Evolutionary conservation across 169 alveolate species (phyloP).

Genomic region (Theileria luwenshuni): DNA sequence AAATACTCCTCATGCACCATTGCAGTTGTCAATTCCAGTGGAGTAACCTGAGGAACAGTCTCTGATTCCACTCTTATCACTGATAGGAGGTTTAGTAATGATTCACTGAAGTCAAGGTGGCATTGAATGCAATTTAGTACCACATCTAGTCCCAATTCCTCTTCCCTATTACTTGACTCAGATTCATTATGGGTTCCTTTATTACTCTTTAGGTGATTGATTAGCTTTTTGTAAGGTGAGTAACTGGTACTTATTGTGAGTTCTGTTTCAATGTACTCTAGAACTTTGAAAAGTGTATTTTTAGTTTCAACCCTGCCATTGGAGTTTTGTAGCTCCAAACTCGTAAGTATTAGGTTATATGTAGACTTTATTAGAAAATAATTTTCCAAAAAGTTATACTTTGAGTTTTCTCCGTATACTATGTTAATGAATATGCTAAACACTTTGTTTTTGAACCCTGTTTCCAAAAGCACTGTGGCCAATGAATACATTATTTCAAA

Average conservation of each 20-base stretch:
- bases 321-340: not conserved
- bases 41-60: constrained; percentile 2
- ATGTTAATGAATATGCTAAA: constrained; percentile 21
- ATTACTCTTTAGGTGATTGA: no score
- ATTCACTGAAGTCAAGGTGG: constrained; percentile 46
- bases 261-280: not conserved
- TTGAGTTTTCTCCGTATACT: constrained; percentile 13
- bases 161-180: not conserved
- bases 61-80: not conserved
- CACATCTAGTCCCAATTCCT: not conserved
- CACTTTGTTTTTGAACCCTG: constrained; percentile 19
- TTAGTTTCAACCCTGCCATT: not conserved
- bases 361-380: constrained; percentile 48
- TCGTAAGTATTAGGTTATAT: not conserved
- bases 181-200: no score
- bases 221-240: not conserved
- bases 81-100: constrained; percentile 40
- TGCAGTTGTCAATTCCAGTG: constrained; percentile 27
- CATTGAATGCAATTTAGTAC: constrained; percentile 5
- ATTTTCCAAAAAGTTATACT: constrained; percentile 45
- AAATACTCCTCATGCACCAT: constrained; percentile 18
- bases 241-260: not conserved
- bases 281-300: constrained; percentile 13
- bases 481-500: constrained; percentile 45
- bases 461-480: constrained; percentile 28